phyloP scores from a whole-genome alignment of 768 basidiomycete species.

The Leucocoprinus leucothites region DNA sequence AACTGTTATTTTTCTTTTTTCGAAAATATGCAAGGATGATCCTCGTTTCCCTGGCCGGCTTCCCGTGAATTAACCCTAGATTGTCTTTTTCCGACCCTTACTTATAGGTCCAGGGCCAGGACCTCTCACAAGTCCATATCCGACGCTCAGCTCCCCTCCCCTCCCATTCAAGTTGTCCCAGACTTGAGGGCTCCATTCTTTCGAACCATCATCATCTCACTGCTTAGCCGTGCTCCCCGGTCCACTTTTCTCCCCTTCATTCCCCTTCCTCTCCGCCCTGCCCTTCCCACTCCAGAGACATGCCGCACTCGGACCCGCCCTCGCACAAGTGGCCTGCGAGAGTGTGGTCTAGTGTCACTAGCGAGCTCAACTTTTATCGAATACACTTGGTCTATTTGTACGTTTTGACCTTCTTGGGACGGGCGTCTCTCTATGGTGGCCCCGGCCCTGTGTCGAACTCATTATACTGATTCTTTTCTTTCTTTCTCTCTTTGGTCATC shows the following conservation, averaged over 20 bases:
- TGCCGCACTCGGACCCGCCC: not conserved
- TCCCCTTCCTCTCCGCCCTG: not conserved
- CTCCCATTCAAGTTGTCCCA: too few species aligned
- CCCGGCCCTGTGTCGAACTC: too few species aligned
- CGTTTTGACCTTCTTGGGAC: slow-evolving; percentile 20
- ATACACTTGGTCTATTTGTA: slow-evolving; percentile 62
- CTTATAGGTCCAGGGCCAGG: not conserved
- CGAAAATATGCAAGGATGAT: too few species aligned
- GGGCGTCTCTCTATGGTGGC: too few species aligned
- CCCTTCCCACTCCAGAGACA: not conserved
- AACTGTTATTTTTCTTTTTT: too few species aligned
- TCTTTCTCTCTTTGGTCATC: not conserved
- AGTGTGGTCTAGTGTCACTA: slow-evolving; percentile 30
- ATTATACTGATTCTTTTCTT: too few species aligned
- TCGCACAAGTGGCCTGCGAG: not conserved
- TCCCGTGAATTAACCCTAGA: not conserved
- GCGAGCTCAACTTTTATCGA: slow-evolving; percentile 66
- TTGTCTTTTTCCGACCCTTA: not conserved
- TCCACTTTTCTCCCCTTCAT: too few species aligned
- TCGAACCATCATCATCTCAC: slow-evolving; percentile 1
- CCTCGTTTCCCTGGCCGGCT: not conserved
- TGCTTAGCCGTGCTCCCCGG: too few species aligned
- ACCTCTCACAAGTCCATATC: too few species aligned
- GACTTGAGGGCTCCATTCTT: not conserved
- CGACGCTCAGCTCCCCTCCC: too few species aligned